phyloP scores from a whole-genome alignment of 2,329 filamentous ascomycete genomes.

The Colletotrichum liaoningense region DNA sequence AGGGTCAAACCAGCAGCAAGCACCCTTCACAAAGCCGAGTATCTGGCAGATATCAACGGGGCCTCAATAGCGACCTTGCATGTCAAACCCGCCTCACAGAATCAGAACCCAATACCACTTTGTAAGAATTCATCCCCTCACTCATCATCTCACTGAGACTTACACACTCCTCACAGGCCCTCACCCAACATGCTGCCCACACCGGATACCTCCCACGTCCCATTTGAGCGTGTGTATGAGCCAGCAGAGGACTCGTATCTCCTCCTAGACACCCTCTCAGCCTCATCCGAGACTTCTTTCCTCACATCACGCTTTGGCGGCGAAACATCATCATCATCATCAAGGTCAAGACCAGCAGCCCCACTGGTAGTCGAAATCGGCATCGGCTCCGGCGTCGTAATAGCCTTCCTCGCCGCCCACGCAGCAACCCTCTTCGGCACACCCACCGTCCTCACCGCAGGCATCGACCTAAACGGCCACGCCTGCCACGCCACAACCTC shows the following conservation, averaged over 20 bases:
- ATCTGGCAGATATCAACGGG: not conserved
- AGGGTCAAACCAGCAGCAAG: not conserved
- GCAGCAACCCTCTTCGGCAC: constrained; percentile 78
- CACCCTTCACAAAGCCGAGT: not conserved
- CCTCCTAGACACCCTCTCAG: constrained; percentile 90
- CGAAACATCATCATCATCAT: constrained; percentile 43
- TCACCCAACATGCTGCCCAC: constrained; percentile 82
- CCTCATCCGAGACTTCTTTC: constrained; percentile 74
- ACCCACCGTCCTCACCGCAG: constrained; percentile 76
- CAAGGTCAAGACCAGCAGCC: constrained; percentile 36
- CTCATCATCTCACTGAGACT: constrained; percentile 10
- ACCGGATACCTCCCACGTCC: constrained; percentile 91
- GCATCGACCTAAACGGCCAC: constrained; percentile 86
- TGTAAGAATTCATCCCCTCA: not conserved
- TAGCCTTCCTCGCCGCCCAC: constrained; percentile 87
- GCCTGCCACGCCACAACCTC: constrained; percentile 81
- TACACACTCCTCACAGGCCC: not conserved
- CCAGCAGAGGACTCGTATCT: constrained; percentile 97
- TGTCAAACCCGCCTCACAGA: not conserved
- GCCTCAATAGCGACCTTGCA: too few species aligned
- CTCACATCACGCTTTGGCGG: constrained; percentile 71
- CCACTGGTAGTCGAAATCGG: constrained; percentile 87
- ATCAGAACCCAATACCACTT: not conserved
- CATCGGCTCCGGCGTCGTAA: constrained; percentile 92
- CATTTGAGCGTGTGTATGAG: constrained; percentile 90